Evolutionary conservation across 306 rosid species (phyloP), one percentile per base, ranked within the genome.

Genomic region (Astragalus glycyphyllos): DNA sequence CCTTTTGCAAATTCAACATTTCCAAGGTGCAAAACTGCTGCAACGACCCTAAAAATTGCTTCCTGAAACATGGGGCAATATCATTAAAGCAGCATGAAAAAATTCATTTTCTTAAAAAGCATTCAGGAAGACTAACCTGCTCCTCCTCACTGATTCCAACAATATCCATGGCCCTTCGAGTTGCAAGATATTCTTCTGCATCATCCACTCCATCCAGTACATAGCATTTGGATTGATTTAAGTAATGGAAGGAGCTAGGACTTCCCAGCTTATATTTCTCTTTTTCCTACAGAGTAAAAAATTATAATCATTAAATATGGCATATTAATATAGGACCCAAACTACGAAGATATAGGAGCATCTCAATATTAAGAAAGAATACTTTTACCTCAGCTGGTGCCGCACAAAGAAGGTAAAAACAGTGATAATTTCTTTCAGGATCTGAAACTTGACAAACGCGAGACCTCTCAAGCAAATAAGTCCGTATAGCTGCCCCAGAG

Each of bases 351-450:
- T 38, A 40, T 37, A 53, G 69, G 42, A 46, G 65, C 48, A 56
- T 76, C 68, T 57, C 40, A 57, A 65, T 45, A 58, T 76, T 53
- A 76, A 73, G 40, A 73, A 60, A 77, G 9, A 82, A 45, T 35
- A 58, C 47, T 58, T 40, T 71, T 79, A 95, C 99, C 96, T 95
- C 99, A 55, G 84, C 88, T 59, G 99, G 96, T 46, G 99, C 96
- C 2, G 96, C 89, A 79, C 99, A 95, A 62, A 95, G 99, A 76
- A 91, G 99, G 88, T 95, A 95, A 89, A 95, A 95, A 65, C 99
- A 95, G 74, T 95, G 99, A 68, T 95, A 95, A 79, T 95, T 95
- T 88, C 99, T 88, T 84, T 95, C 99, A 65, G 99, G 99, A 77
- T 85, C 84, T 42, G 99, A 95, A 80, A 95, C 77, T 80, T 95